Base-by-base conservation (phyloP, 2,329 filamentous ascomycete genomes). In the Aspergillus quadricinctus region DNA sequence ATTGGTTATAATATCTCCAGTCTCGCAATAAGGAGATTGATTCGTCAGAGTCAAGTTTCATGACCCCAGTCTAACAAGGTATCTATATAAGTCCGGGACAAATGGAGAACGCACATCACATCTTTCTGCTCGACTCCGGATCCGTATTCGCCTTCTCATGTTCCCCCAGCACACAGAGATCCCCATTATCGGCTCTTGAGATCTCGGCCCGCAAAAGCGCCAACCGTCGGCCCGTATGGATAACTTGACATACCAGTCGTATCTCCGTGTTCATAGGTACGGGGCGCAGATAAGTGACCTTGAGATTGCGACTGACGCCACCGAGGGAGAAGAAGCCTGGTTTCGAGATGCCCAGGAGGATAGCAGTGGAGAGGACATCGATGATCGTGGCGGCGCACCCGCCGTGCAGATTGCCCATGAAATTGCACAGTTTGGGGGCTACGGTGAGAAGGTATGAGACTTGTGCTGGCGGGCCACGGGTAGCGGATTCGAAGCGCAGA, bases 331-430 rank as follows among this genome's bases (percentile, higher is more conserved):
- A 89, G 68, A 81, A 84, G 5, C 85, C 87, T 0, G 82, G 82
- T 23, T 75, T 75, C 48, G 80, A 80, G 52, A 87, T 70, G 40
- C 86, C 78, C 9, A 80, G 71, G 11, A 90, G 71, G 3, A 84
- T 77, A 19, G 83, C 69, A 3, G 83, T 83, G 0, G 88, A 89
- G 63, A 83, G 80, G 56, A 82, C 75, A 72, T 91, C 88, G 62
- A 90, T 86, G 3, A 91, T 72, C 0, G 86, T 86, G 2, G 88
- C 82, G 0, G 83, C 79, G 60, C 84, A 86, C 19, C 94, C 94
- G n/a, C 89, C 91, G 73, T 95, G 94, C 67, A 97, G 78, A 72
- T 96, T 97, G 43, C 92, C 93, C 67, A 97, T 75, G 60, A 89
- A 83, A 79, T 97, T 99, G 58, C 92, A 96, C 66, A 97, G 79